Evolutionary conservation across 768 basidiomycete species (phyloP).

Genomic region (Cystobasidiopsis lactophilus): DNA sequence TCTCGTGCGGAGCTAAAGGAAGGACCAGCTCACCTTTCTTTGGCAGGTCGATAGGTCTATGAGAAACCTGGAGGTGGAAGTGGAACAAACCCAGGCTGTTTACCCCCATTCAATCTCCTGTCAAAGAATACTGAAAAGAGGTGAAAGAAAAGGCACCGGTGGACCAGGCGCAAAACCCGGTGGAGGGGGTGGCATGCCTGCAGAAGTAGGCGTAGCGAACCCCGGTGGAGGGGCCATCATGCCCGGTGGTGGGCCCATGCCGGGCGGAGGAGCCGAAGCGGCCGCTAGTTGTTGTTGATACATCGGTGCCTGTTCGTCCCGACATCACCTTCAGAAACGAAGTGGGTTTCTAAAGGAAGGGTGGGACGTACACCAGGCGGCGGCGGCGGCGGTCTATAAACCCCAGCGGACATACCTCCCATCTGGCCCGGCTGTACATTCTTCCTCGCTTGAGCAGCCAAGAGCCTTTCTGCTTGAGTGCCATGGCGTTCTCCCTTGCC

Average conservation of each 20-base stretch:
- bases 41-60: no score
- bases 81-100: no score
- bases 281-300: no score
- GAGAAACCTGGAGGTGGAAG: no score
- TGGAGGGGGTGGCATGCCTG: slow-evolving; percentile 43
- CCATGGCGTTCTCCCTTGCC: slow-evolving; percentile 96
- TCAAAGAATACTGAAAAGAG: no score
- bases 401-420: slow-evolving; percentile 22
- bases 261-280: slow-evolving; percentile 60
- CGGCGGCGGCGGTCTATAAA: slow-evolving; percentile 20
- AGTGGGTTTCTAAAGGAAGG: no score
- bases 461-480: slow-evolving; percentile 81
- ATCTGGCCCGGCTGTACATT: slow-evolving; percentile 69
- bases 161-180: slow-evolving; percentile 36
- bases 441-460: slow-evolving; percentile 86
- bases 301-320: no score
- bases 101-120: no score
- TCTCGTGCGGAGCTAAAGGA: no score
- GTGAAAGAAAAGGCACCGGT: slow-evolving; percentile 8
- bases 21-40: no score
- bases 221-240: slow-evolving; percentile 19
- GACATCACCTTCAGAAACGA: no score
- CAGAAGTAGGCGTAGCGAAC: slow-evolving; percentile 15
- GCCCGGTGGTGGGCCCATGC: slow-evolving; percentile 41
- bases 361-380: no score